These are phyloP conservation scores for Punica granatum DNA, from an alignment of 345 rosid genomes.

Conservation along the genomic window DNA sequence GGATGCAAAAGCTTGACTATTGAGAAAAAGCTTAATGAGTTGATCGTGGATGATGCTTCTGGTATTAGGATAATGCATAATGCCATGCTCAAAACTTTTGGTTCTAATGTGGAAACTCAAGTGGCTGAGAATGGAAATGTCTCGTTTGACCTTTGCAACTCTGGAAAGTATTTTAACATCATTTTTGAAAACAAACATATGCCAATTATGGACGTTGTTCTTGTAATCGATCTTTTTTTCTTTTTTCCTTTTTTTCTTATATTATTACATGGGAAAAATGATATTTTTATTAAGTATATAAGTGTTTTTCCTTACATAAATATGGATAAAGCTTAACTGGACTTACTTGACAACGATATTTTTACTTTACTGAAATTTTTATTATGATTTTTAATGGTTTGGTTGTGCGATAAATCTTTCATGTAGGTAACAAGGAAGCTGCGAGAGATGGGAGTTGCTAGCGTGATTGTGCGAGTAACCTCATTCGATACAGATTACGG, in stretches of 20 bases:
- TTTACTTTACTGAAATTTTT: no score
- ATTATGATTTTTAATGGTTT: no score
- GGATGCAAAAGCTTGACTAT: not conserved
- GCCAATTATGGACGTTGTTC: slow-evolving; percentile 31
- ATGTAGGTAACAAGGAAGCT: slow-evolving; percentile 22
- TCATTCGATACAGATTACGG: not conserved
- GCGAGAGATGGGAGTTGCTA: slow-evolving; percentile 21
- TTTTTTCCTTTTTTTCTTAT: no score
- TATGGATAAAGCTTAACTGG: no score
- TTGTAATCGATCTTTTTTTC: slow-evolving; percentile 15
- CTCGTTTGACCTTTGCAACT: slow-evolving; percentile 23
- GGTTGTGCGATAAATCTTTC: no score
- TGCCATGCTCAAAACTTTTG: slow-evolving; percentile 8
- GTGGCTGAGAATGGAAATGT: slow-evolving; percentile 23
- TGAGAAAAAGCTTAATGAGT: slow-evolving; percentile 7
- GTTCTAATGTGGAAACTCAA: slow-evolving; percentile 7
- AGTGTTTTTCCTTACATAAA: no score
- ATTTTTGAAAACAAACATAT: slow-evolving; percentile 30
- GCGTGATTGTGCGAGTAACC: slow-evolving; percentile 29
- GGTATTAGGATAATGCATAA: slow-evolving; percentile 13
- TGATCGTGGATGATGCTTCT: slow-evolving; percentile 29
- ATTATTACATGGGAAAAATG: no score
- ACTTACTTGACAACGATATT: no score
- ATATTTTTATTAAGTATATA: no score
- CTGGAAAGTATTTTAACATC: slow-evolving; percentile 21